phyloP scores from a whole-genome alignment of 192 early-diverging fungal species.

The Entophlyctis luteolus region DNA sequence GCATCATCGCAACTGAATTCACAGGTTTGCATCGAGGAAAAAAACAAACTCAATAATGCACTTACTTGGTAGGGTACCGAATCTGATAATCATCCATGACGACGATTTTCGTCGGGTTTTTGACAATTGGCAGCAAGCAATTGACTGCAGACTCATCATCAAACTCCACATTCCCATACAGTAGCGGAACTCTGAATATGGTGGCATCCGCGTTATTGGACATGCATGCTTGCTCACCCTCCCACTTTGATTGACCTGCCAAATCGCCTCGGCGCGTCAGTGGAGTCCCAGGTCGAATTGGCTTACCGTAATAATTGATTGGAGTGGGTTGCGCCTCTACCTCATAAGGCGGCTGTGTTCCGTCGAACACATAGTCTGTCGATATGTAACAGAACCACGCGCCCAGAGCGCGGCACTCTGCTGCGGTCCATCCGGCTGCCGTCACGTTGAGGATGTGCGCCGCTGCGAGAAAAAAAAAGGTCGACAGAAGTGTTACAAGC shows the following conservation, averaged over 20 bases:
- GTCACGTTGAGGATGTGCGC: conserved; percentile 62
- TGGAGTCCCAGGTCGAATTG: conserved; percentile 10
- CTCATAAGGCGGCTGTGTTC: conserved; percentile 72
- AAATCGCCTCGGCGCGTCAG: neutral
- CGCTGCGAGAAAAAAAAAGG: too few species aligned
- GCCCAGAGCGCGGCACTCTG: conserved; percentile 39
- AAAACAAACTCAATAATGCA: too few species aligned
- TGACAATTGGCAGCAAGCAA: conserved; percentile 60
- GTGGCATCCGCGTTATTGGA: conserved; percentile 52
- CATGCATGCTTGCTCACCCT: conserved; percentile 65
- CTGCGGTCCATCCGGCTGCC: conserved; percentile 55
- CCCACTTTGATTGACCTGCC: conserved; percentile 66
- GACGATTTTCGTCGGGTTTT: conserved; percentile 42
- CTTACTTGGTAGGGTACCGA: conserved; percentile 75
- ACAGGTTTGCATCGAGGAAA: neutral
- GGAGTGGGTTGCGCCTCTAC: conserved; percentile 67
- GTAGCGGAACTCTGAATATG: conserved; percentile 75
- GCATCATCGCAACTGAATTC: conserved; percentile 7
- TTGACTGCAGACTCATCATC: conserved; percentile 76
- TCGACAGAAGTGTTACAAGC: too few species aligned
- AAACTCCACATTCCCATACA: conserved; percentile 66
- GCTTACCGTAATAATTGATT: conserved; percentile 73
- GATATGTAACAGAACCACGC: conserved; percentile 77
- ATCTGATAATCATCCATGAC: conserved; percentile 67
- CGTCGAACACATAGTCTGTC: conserved; percentile 93